Evolutionary conservation across 2,329 filamentous ascomycete species (phyloP).

Genomic region (Sodiomyces alkalinus): DNA sequence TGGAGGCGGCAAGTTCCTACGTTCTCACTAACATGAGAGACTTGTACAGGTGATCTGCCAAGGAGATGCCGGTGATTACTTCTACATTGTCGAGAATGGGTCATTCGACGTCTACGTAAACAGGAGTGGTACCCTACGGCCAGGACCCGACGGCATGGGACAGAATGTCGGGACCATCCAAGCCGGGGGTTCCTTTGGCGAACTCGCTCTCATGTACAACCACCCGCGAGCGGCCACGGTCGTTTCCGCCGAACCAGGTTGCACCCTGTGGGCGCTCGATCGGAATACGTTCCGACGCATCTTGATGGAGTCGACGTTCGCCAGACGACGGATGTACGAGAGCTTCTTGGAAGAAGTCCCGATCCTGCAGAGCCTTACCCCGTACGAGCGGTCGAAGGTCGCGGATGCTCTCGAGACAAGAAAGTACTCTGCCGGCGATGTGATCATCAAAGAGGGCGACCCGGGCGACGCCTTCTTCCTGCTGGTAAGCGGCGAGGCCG

Average conservation of each 20-base stretch:
- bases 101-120: slow-evolving; percentile 88
- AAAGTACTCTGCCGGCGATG: slow-evolving; percentile 65
- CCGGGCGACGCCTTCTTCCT: slow-evolving; percentile 86
- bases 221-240: slow-evolving; percentile 91
- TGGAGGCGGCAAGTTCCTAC: background rate
- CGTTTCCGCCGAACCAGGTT: slow-evolving; percentile 61
- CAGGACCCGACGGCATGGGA: slow-evolving; percentile 71
- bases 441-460: slow-evolving; percentile 85
- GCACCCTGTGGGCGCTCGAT: slow-evolving; percentile 86
- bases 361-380: slow-evolving; percentile 65
- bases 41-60: slow-evolving; percentile 72
- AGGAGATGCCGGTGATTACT: slow-evolving; percentile 91
- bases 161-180: slow-evolving; percentile 68
- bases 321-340: slow-evolving; percentile 92
- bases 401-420: slow-evolving; percentile 87
- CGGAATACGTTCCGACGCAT: slow-evolving; percentile 95
- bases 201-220: slow-evolving; percentile 97
- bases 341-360: slow-evolving; percentile 91
- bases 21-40: slow-evolving; percentile 7
- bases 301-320: slow-evolving; percentile 95
- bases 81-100: slow-evolving; percentile 91
- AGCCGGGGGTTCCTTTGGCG: slow-evolving; percentile 85
- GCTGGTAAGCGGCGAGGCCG: slow-evolving; percentile 73
- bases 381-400: slow-evolving; percentile 94
- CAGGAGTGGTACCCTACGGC: slow-evolving; percentile 56